Evolutionary conservation across 2,329 filamentous ascomycete genomes (phyloP).

Genomic region (Penicillium sp.): DNA sequence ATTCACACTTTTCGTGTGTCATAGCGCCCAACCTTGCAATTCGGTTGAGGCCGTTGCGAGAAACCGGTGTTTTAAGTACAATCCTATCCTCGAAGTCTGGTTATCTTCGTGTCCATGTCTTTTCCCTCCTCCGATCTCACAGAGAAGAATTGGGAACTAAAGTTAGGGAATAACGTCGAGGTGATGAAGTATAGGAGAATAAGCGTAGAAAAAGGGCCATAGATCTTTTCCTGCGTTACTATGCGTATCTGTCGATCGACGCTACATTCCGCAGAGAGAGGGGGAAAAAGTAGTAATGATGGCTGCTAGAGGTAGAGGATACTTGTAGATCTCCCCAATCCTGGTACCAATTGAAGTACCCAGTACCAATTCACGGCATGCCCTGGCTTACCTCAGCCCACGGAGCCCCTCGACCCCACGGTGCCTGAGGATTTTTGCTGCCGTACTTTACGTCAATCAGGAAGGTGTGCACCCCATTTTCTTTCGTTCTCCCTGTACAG

Average conservation of each 20-base stretch:
- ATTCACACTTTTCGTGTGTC: background rate
- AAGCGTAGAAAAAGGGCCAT: background rate
- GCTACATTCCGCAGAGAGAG: background rate
- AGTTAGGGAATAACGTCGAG: background rate
- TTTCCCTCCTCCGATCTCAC: too few species aligned
- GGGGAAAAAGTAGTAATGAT: background rate
- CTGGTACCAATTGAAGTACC: background rate
- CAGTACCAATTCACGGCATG: background rate
- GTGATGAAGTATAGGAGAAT: background rate
- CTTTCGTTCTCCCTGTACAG: background rate
- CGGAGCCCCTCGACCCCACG: constrained; percentile 31
- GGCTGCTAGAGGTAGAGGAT: background rate
- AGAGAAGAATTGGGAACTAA: too few species aligned
- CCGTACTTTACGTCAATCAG: constrained; percentile 23
- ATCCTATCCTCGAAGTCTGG: background rate
- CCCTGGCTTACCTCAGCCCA: constrained; percentile 32
- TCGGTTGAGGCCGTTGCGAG: background rate
- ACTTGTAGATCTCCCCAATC: background rate
- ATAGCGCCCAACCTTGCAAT: background rate
- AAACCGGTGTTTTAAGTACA: background rate
- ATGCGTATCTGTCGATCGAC: background rate
- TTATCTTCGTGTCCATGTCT: background rate
- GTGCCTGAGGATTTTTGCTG: constrained; percentile 38
- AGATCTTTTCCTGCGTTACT: background rate
- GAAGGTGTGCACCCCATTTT: constrained; percentile 6